A percentile compares a stretch with the other conserved stretches of the same genome.
phyloP scores from a whole-genome alignment of 176 grass and related monocot species.

The Eragrostis curvula region DNA sequence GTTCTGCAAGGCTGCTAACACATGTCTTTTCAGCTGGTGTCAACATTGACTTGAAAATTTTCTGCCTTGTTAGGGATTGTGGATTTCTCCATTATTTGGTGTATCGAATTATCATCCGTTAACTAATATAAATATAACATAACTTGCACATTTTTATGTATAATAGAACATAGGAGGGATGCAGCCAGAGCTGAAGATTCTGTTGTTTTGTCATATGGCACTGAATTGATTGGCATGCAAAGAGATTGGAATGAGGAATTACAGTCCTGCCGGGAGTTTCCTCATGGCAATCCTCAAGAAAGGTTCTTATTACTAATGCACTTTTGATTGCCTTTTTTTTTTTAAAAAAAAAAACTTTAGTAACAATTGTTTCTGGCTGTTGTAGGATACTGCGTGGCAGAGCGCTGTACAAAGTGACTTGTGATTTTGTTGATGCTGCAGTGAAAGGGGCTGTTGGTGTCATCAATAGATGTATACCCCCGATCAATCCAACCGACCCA shows the following conservation, averaged over 20 bases:
- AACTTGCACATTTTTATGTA: conserved; percentile 5
- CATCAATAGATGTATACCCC: conserved; percentile 95
- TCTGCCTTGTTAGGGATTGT: neutral
- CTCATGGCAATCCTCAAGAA: conserved; percentile 89
- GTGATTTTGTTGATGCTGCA: conserved; percentile 98
- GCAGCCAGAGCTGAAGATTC: conserved; percentile 90
- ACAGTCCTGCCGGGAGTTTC: conserved; percentile 96
- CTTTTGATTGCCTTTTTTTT: conserved; percentile 29
- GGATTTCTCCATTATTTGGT: conserved; percentile 16
- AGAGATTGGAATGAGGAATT: conserved; percentile 99
- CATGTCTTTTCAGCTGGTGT: neutral
- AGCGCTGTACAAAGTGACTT: conserved; percentile 98
- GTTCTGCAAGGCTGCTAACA: neutral
- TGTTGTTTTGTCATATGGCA: conserved; percentile 84
- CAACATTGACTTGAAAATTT: neutral
- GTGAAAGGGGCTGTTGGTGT: conserved; percentile 97
- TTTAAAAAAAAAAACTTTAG: neutral
- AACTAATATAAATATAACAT: neutral
- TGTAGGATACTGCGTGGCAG: conserved; percentile 92
- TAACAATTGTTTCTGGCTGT: conserved; percentile 42
- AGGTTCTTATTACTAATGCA: conserved; percentile 56
- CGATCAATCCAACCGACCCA: conserved; percentile 99
- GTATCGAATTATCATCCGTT: neutral
- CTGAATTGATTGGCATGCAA: conserved; percentile 97
- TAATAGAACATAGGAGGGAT: conserved; percentile 85